Evolutionary conservation across 2,329 filamentous ascomycete genomes (phyloP).

Genomic region (Ophiosphaerella herpotricha): DNA sequence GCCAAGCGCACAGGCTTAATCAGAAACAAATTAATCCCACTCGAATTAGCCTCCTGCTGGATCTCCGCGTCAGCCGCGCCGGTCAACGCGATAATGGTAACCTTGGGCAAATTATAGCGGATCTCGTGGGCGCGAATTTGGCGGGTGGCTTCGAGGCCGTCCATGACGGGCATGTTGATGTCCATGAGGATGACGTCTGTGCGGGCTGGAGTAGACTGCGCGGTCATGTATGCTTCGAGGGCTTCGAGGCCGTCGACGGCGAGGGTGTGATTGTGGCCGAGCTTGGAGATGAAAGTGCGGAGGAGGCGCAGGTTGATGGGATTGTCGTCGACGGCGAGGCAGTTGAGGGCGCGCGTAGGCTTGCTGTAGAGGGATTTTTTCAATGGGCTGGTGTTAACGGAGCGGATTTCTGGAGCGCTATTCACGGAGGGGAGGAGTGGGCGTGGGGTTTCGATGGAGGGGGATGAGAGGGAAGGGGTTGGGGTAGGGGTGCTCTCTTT

Average conservation of each 20-base stretch:
- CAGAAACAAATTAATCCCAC: constrained; percentile 60
- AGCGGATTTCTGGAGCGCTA: constrained; percentile 40
- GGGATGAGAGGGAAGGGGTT: constrained; percentile 6
- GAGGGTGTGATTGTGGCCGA: constrained; percentile 38
- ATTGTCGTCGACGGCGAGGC: constrained; percentile 48
- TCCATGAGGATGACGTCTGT: constrained; percentile 42
- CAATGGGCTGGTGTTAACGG: constrained; percentile 16
- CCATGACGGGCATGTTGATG: constrained; percentile 46
- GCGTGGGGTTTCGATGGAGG: constrained; percentile 19
- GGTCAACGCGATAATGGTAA: constrained; percentile 59
- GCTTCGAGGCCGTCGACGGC: constrained; percentile 46
- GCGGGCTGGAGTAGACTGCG: constrained; percentile 7
- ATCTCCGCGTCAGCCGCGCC: constrained; percentile 57
- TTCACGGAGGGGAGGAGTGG: constrained; percentile 33
- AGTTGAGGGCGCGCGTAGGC: constrained; percentile 28
- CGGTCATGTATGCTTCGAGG: constrained; percentile 34
- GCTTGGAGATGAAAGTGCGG: constrained; percentile 42
- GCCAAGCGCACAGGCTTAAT: constrained; percentile 58
- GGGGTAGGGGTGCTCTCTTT: constrained; percentile 30
- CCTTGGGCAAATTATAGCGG: constrained; percentile 47
- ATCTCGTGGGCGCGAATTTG: constrained; percentile 53
- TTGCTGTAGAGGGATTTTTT: constrained; percentile 23
- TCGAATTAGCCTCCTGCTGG: constrained; percentile 56
- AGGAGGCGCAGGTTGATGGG: constrained; percentile 47
- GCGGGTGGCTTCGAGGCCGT: constrained; percentile 47